Conservation (phyloP, 108 stramenopile genomes). For the Parmales sp. region DNA sequence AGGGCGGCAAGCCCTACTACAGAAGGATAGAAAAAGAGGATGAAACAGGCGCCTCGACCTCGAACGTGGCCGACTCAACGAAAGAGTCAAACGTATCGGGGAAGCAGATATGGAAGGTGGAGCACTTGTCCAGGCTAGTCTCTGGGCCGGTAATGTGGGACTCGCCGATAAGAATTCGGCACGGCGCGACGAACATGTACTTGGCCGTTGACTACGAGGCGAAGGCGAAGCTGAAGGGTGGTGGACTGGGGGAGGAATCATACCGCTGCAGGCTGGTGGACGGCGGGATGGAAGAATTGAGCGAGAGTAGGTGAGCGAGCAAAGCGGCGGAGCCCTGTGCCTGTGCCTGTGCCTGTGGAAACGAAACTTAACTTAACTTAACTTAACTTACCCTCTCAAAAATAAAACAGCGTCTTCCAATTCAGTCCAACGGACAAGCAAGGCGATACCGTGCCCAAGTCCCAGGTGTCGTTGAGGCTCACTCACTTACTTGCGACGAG, state of each 20-base stretch:
- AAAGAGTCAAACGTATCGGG: neutral
- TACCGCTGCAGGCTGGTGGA: neutral
- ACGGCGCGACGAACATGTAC: neutral
- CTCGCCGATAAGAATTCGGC: neutral
- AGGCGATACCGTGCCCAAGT: neutral
- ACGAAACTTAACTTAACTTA: neutral
- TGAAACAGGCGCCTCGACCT: neutral
- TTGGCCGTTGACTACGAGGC: neutral
- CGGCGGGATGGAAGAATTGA: neutral
- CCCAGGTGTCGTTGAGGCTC: slow-evolving; percentile 1
- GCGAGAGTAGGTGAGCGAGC: neutral
- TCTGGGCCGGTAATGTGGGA: neutral
- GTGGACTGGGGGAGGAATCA: neutral
- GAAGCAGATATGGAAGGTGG: neutral
- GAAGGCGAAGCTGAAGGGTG: neutral
- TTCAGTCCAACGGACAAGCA: slow-evolving; percentile 1
- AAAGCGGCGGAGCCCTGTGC: neutral
- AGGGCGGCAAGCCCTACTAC: neutral
- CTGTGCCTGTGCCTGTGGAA: neutral
- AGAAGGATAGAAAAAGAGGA: neutral
- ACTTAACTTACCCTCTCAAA: neutral
- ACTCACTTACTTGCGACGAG: too few relatives aligned
- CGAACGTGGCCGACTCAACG: neutral
- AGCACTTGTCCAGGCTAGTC: neutral
- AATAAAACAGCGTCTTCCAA: neutral